Base-by-base conservation (phyloP, 1,284 basidiomycete genomes). In the Exobasidium cylindrosporum region DNA sequence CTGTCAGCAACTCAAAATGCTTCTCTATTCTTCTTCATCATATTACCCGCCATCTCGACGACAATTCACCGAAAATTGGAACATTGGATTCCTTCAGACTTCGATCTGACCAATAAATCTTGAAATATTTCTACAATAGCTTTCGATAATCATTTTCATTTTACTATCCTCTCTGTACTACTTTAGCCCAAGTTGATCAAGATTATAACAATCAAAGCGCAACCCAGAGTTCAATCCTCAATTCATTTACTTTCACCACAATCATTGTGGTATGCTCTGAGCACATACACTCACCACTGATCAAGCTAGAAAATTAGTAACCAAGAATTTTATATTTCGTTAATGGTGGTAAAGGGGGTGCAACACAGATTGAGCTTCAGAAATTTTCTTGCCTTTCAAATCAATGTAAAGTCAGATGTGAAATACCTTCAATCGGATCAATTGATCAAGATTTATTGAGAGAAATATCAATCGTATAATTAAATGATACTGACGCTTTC, bases 341-440 rank as follows among this genome's bases (percentile, higher is more conserved):
- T 11, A 23, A 4, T 10, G n/a, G 29, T 21, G 29, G 35, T 28
- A 35, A 49, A 31, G 61, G 56, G 13, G 28, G 3, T 2, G 11
- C 47, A 31, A 23, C 30, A n/a, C 3, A 59, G 14, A 46, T 53
- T 32, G 13, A 35, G 10, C 40, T 63, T 23, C n/a, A n/a, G n/a
- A n/a, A 50, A 63, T 13, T 63, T 63, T 29, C 57, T 61, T 14
- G 57, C 50, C 14, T 63, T 62, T 24, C 55, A 62, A 4, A 45
- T 24, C 24, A 58, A 58, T 23, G 60, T 62, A 1, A 40, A 50
- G 30, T 31, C 40, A 14, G 60, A 62, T 50, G 60, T 62, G 26
- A 29, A 54, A 24, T 62, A 57, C 60, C 55, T 62, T 21, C 14
- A 44, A 23, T 26, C 21, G 17, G 32, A 32, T 28, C 26, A 44